Percentiles rank a stretch among this genome's conserved stretches.
phyloP scores from a whole-genome alignment of 306 rosid genomes.

The Prosopis cineraria region DNA sequence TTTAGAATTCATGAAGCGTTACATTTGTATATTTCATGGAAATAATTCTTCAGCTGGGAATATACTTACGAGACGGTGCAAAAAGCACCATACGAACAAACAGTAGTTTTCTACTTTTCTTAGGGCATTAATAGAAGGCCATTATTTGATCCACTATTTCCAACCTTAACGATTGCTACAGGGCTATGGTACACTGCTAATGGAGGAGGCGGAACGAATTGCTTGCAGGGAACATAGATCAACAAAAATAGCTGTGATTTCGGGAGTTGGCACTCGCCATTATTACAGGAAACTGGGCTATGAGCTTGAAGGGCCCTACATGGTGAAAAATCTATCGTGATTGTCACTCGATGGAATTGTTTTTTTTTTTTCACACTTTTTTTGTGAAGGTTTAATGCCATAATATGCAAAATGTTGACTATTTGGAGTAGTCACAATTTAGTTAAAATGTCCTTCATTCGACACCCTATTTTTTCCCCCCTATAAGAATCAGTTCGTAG shows the following conservation, averaged over 20 bases:
- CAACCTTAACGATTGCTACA: conserved; percentile 33
- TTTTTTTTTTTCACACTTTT: conserved; percentile 47
- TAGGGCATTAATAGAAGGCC: not conserved
- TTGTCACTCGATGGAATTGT: conserved; percentile 38
- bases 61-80: not conserved
- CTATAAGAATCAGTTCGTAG: not conserved
- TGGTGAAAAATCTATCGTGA: conserved; percentile 75
- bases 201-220: conserved; percentile 96
- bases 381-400: conserved; percentile 22
- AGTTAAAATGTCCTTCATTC: not conserved
- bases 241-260: conserved; percentile 82
- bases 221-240: conserved; percentile 81
- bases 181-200: conserved; percentile 97
- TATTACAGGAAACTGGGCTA: conserved; percentile 89
- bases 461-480: not conserved
- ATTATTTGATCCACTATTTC: conserved; percentile 2
- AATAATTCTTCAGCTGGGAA: conserved; percentile 15
- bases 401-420: not conserved
- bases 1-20: conserved; percentile 1
- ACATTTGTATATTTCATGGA: not conserved
- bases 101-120: not conserved
- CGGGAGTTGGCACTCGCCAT: conserved; percentile 97
- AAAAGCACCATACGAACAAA: not conserved
- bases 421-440: not conserved
- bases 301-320: conserved; percentile 98